Conservation (phyloP, 352 stramenopile species). For the Aphanomyces euteiches region DNA sequence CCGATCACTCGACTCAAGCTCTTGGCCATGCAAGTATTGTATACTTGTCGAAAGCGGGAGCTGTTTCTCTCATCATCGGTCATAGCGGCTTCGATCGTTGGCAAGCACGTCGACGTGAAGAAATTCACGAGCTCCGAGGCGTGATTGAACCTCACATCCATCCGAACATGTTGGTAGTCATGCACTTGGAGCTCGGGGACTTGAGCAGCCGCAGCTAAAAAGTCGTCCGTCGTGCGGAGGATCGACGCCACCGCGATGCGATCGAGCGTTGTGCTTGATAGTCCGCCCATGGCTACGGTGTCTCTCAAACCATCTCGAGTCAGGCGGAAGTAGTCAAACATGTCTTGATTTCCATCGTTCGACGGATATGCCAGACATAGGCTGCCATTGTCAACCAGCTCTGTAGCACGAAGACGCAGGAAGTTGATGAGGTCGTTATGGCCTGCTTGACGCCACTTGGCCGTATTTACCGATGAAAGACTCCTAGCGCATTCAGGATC, state of each 20-base stretch:
- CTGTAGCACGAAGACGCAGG: not conserved
- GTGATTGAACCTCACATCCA: not conserved
- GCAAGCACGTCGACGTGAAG: not conserved
- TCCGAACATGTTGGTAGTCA: no score
- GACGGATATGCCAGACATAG: not conserved
- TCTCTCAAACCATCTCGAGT: not conserved
- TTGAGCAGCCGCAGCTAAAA: no score
- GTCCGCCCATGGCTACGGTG: not conserved
- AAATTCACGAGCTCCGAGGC: not conserved
- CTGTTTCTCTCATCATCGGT: not conserved
- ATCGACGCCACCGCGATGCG: not conserved
- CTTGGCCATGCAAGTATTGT: no score
- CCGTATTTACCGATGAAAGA: not conserved
- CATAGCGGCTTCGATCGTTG: not conserved
- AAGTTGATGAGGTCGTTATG: not conserved
- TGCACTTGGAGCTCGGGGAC: no score
- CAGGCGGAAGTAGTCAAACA: not conserved
- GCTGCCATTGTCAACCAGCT: constrained; percentile 2
- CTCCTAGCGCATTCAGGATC: not conserved
- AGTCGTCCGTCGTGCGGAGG: constrained; percentile 1
- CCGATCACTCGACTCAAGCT: no score
- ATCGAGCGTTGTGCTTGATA: constrained; percentile 7
- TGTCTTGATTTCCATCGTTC: not conserved
- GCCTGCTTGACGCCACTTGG: not conserved
- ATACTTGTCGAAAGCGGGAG: not conserved